Evolutionary conservation across 2,329 filamentous ascomycete genomes (phyloP).

Genomic region (Microdochium bolleyi): DNA sequence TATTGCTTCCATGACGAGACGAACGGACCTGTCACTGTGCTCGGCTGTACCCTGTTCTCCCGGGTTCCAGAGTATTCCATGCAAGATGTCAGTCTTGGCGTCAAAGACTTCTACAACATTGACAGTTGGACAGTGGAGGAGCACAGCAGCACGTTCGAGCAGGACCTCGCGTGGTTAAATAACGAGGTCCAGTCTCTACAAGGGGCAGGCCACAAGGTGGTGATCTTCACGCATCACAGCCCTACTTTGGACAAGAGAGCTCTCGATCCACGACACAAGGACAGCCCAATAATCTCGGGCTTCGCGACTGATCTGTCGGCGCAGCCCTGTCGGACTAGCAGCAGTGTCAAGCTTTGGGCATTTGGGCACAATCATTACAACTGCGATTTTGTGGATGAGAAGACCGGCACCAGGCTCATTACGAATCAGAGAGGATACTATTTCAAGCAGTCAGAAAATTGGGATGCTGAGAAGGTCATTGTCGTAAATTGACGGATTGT

Average conservation of each 20-base stretch:
- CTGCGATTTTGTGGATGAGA: slow-evolving; percentile 23
- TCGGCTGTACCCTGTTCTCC: slow-evolving; percentile 44
- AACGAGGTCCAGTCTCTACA: slow-evolving; percentile 17
- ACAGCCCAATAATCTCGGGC: slow-evolving; percentile 16
- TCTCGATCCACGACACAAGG: slow-evolving; percentile 22
- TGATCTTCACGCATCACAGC: slow-evolving; percentile 34
- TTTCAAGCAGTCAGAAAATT: slow-evolving; percentile 11
- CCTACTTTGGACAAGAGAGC: slow-evolving; percentile 25
- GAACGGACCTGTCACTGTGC: slow-evolving; percentile 22
- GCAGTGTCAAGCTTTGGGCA: slow-evolving; percentile 31
- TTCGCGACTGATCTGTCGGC: slow-evolving; percentile 31
- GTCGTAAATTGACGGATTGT: too few species aligned
- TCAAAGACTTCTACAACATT: slow-evolving; percentile 45
- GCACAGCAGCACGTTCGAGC: slow-evolving; percentile 26
- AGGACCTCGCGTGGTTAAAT: slow-evolving; percentile 36
- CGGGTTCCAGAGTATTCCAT: slow-evolving; percentile 26
- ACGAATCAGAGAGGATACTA: slow-evolving; percentile 33
- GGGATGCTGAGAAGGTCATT: background rate
- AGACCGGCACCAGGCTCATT: slow-evolving; percentile 22
- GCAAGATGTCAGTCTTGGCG: slow-evolving; percentile 27
- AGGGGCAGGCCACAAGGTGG: slow-evolving; percentile 9
- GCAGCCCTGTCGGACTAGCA: slow-evolving; percentile 25
- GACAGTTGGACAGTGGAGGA: slow-evolving; percentile 25
- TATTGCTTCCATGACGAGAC: slow-evolving; percentile 12
- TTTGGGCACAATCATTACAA: slow-evolving; percentile 43